phyloP scores from a whole-genome alignment of 768 basidiomycete species.

The Royoungia palumana region DNA sequence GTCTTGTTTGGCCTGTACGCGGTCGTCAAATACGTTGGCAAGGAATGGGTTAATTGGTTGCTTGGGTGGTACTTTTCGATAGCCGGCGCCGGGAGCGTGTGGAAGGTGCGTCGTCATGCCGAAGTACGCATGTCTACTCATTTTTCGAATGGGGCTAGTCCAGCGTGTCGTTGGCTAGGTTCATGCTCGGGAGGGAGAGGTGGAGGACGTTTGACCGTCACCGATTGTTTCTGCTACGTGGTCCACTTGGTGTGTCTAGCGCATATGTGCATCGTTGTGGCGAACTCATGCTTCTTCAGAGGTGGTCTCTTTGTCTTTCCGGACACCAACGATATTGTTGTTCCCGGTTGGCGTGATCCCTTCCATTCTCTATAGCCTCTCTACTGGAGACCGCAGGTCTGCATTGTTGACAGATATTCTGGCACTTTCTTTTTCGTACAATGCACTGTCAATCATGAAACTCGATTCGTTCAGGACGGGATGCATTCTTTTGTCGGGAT shows the following conservation, averaged over 20 bases:
- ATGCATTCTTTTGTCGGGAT: conserved; percentile 70
- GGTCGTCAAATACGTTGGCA: conserved; percentile 71
- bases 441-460: conserved; percentile 73
- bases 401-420: conserved; percentile 74
- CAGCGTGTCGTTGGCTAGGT: conserved; percentile 48
- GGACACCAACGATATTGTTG: conserved; percentile 55
- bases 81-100: conserved; percentile 61
- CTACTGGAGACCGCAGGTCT: conserved; percentile 46
- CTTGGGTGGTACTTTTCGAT: conserved; percentile 74
- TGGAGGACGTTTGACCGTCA: conserved; percentile 59
- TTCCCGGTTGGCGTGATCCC: conserved; percentile 61
- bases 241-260: conserved; percentile 40
- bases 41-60: conserved; percentile 79
- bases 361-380: conserved; percentile 59
- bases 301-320: conserved; percentile 41
- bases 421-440: conserved; percentile 76
- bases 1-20: conserved; percentile 66
- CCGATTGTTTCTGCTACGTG: conserved; percentile 44
- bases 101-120: conserved; percentile 43
- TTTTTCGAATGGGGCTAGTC: conserved; percentile 35
- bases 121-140: not conserved
- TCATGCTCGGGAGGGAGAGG: conserved; percentile 43
- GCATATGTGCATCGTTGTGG: not conserved
- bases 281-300: conserved; percentile 27
- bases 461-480: conserved; percentile 91